Evolutionary conservation across 495 filamentous ascomycete species (phyloP).

Genomic region (Hypoxylon rickii): DNA sequence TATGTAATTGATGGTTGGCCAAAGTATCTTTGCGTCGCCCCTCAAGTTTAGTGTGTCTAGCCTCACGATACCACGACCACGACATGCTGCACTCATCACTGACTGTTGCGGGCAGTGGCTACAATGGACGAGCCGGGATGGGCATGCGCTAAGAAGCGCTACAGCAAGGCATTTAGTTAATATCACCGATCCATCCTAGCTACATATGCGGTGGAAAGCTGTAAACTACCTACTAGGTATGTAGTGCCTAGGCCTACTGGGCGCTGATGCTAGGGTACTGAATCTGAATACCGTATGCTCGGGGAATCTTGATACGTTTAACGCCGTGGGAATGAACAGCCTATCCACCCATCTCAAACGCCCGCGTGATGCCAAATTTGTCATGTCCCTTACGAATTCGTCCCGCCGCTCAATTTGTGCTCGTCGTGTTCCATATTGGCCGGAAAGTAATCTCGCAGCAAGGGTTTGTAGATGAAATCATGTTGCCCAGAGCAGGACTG

Average conservation of each 20-base stretch:
- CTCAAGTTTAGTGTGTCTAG: too few relatives aligned
- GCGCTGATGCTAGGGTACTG: constrained; percentile 10
- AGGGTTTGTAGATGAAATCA: too few relatives aligned
- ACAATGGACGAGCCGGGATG: too few relatives aligned
- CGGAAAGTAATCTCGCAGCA: too few relatives aligned
- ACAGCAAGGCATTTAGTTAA: constrained; percentile 16
- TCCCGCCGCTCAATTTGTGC: constrained; percentile 15
- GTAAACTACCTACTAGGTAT: not conserved
- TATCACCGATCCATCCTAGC: not conserved
- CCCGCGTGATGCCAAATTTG: constrained; percentile 22
- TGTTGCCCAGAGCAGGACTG: too few relatives aligned
- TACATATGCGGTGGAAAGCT: too few relatives aligned
- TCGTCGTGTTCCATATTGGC: not conserved
- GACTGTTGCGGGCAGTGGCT: too few relatives aligned
- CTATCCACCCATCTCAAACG: constrained; percentile 29
- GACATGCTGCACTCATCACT: too few relatives aligned
- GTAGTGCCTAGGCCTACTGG: constrained; percentile 7
- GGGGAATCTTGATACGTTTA: constrained; percentile 29
- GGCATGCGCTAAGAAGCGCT: not conserved
- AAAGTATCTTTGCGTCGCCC: too few relatives aligned
- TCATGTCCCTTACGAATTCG: constrained; percentile 22
- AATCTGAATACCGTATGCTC: constrained; percentile 17
- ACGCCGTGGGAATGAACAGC: constrained; percentile 25
- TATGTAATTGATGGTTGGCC: too few relatives aligned
- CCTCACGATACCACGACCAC: too few relatives aligned